phyloP scores from a whole-genome alignment of 1,284 basidiomycete genomes.

The Cutaneotrichosporon cavernicola region DNA sequence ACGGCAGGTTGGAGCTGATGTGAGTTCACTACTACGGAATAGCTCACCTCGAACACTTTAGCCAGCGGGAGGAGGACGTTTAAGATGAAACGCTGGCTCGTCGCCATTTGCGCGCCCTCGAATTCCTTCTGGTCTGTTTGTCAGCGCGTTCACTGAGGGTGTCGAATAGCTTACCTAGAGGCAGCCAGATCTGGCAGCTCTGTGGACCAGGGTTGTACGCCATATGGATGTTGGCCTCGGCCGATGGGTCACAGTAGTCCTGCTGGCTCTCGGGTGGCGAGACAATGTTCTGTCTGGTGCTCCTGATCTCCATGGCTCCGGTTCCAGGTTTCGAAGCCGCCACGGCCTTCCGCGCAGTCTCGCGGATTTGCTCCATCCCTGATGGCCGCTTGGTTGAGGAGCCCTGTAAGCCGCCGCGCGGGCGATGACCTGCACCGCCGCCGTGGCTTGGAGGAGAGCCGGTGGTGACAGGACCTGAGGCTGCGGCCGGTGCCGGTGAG shows the following conservation, averaged over 20 bases:
- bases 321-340: slow-evolving; percentile 61
- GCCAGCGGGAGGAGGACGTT: slow-evolving; percentile 57
- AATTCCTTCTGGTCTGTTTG: slow-evolving; percentile 25
- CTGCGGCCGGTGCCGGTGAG: not conserved
- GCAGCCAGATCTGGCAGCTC: slow-evolving; percentile 62
- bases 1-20: slow-evolving; percentile 57
- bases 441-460: too few relatives aligned
- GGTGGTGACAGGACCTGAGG: too few relatives aligned
- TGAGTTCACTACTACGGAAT: not conserved
- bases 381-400: slow-evolving; percentile 29
- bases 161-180: slow-evolving; percentile 59
- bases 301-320: slow-evolving; percentile 53
- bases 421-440: not conserved
- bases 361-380: slow-evolving; percentile 33
- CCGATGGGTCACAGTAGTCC: slow-evolving; percentile 78
- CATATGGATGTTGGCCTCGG: slow-evolving; percentile 61
- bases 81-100: slow-evolving; percentile 62
- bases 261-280: slow-evolving; percentile 71
- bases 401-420: not conserved
- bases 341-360: slow-evolving; percentile 65
- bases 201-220: slow-evolving; percentile 22
- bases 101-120: slow-evolving; percentile 32
- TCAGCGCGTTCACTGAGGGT: not conserved
- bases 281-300: slow-evolving; percentile 67
- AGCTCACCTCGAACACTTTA: slow-evolving; percentile 41